Conservation (phyloP, 2,329 filamentous ascomycete genomes). For the Xylariomycetidae sp. region DNA sequence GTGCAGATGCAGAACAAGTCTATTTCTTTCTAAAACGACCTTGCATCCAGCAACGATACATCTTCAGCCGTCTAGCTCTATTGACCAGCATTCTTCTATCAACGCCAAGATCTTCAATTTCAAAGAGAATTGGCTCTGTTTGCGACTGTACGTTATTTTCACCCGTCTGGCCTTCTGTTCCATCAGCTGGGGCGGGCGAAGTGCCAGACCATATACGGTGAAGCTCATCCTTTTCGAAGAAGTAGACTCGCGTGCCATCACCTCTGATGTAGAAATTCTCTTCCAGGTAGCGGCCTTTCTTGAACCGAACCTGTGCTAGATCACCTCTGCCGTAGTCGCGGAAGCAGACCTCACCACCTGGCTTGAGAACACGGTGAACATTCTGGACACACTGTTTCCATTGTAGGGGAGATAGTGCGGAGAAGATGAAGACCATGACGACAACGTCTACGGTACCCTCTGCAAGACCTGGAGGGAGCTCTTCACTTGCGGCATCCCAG, state of each 20-base stretch:
- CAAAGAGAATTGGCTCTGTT: slow-evolving; percentile 46
- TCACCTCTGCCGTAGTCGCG: slow-evolving; percentile 95
- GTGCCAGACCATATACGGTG: slow-evolving; percentile 65
- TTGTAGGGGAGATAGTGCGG: slow-evolving; percentile 77
- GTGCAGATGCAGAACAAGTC: slow-evolving; percentile 14
- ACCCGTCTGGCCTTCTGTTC: slow-evolving; percentile 16
- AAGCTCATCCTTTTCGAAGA: slow-evolving; percentile 87
- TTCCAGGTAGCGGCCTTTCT: slow-evolving; percentile 87
- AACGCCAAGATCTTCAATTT: slow-evolving; percentile 72
- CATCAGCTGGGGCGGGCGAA: slow-evolving; percentile 15
- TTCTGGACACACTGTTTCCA: slow-evolving; percentile 82
- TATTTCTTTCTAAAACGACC: slow-evolving; percentile 71
- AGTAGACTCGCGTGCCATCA: slow-evolving; percentile 94
- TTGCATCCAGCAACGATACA: slow-evolving; percentile 98
- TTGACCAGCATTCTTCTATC: slow-evolving; percentile 92
- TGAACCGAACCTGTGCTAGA: slow-evolving; percentile 93
- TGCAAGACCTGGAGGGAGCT: slow-evolving; percentile 69
- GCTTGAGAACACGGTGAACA: slow-evolving; percentile 77
- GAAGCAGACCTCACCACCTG: slow-evolving; percentile 90
- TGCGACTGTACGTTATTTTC: slow-evolving; percentile 14
- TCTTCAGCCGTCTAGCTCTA: slow-evolving; percentile 83
- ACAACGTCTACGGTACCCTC: slow-evolving; percentile 86
- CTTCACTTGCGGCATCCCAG: slow-evolving; percentile 78
- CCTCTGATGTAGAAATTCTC: slow-evolving; percentile 98
- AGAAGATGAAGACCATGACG: slow-evolving; percentile 96